phyloP scores from a whole-genome alignment of 1,284 basidiomycete genomes.

The Thecaphora thlaspeos region DNA sequence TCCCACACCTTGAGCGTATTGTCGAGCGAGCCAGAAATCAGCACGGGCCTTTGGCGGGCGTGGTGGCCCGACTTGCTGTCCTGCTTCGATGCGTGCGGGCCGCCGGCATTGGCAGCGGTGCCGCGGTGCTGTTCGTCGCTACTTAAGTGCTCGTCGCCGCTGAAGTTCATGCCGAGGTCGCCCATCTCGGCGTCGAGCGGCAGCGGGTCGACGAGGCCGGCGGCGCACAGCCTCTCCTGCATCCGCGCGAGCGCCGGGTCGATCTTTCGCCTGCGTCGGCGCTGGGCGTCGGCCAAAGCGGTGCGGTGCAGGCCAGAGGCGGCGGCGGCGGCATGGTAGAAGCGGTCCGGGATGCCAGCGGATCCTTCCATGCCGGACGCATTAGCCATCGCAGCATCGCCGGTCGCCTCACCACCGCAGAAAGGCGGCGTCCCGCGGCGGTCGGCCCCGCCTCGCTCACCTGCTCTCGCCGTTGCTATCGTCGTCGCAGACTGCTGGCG shows the following conservation, averaged over 20 bases:
- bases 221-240: slow-evolving; percentile 44
- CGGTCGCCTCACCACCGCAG: not conserved
- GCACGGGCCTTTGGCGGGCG: slow-evolving; percentile 67
- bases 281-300: no score
- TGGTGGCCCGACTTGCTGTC: slow-evolving; percentile 2
- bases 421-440: no score
- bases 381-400: not conserved
- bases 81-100: no score
- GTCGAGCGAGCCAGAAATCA: slow-evolving; percentile 88
- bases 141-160: no score
- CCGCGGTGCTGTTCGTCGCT: slow-evolving; percentile 7
- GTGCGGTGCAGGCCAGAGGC: not conserved
- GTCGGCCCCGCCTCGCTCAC: no score
- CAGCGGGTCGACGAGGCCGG: slow-evolving; percentile 46
- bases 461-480: not conserved
- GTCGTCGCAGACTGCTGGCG: not conserved
- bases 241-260: slow-evolving; percentile 39
- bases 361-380: not conserved
- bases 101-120: no score
- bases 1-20: slow-evolving; percentile 98
- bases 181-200: slow-evolving; percentile 51
- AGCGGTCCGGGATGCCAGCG: slow-evolving; percentile 16
- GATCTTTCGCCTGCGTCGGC: slow-evolving; percentile 26
- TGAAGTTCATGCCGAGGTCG: slow-evolving; percentile 36
- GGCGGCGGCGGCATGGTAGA: slow-evolving; percentile 14